These are phyloP conservation scores for Chytriomyces confervae DNA, from an alignment of 192 early-diverging fungal species.

Conservation along the genomic window DNA sequence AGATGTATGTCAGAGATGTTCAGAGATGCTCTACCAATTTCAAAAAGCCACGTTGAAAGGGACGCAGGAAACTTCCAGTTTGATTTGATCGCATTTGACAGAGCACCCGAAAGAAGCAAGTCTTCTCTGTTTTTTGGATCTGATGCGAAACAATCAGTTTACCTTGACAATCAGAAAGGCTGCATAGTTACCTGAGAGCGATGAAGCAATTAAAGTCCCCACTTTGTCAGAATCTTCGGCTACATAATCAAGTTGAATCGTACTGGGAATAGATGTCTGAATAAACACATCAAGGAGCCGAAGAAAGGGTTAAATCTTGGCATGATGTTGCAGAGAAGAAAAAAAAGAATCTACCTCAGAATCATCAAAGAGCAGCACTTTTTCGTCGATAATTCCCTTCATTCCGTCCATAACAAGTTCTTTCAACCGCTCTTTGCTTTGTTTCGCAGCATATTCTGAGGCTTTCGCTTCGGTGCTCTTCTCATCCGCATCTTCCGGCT, in stretches of 20 bases:
- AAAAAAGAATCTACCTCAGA: not conserved
- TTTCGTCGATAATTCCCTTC: slow-evolving; percentile 16
- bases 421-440: slow-evolving; percentile 18
- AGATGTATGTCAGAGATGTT: not conserved
- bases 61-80: slow-evolving; percentile 21
- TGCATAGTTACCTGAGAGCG: not conserved
- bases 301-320: no score
- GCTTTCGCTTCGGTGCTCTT: not conserved
- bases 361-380: slow-evolving; percentile 13
- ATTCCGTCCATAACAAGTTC: slow-evolving; percentile 15
- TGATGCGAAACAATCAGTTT: not conserved
- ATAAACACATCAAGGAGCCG: no score
- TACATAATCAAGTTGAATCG: not conserved
- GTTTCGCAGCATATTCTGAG: not conserved
- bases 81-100: not conserved
- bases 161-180: not conserved
- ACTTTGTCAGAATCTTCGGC: not conserved
- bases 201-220: not conserved
- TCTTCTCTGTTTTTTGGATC: slow-evolving; percentile 7
- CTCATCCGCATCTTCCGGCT: slow-evolving; percentile 16
- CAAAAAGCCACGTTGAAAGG: slow-evolving; percentile 18
- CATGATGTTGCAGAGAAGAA: no score
- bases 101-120: slow-evolving; percentile 10
- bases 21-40: not conserved
- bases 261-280: not conserved